These are phyloP conservation scores for Blastomyces parvus DNA, from an alignment of 2,329 filamentous ascomycete species.

Conservation along the genomic window DNA sequence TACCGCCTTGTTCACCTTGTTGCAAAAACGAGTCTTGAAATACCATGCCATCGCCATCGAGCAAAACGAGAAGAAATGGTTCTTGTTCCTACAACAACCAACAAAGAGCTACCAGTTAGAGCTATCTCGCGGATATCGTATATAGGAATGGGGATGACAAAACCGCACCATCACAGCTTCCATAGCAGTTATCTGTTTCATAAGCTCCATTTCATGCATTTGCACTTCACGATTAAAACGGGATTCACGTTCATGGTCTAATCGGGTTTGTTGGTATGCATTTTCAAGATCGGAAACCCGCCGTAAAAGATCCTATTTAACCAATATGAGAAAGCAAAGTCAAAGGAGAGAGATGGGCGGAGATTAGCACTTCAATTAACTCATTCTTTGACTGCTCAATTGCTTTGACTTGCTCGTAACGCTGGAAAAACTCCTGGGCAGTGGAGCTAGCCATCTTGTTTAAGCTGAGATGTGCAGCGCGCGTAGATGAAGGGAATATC, in stretches of 20 bases:
- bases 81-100: conserved; percentile 38
- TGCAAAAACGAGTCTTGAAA: conserved; percentile 44
- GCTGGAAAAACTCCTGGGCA: conserved; percentile 30
- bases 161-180: conserved; percentile 38
- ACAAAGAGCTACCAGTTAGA: conserved; percentile 10
- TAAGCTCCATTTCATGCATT: conserved; percentile 39
- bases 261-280: conserved; percentile 35
- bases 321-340: neutral
- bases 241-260: conserved; percentile 41
- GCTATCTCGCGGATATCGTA: neutral
- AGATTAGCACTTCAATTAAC: conserved; percentile 36
- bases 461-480: neutral
- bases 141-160: neutral
- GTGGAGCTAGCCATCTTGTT: conserved; percentile 22
- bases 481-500: neutral
- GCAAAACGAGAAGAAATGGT: conserved; percentile 45
- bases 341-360: neutral
- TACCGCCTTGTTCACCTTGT: conserved; percentile 45
- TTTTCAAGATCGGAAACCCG: conserved; percentile 37
- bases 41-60: conserved; percentile 49
- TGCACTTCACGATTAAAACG: conserved; percentile 41
- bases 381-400: conserved; percentile 40
- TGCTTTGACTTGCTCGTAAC: conserved; percentile 36
- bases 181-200: conserved; percentile 37
- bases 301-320: conserved; percentile 37